Evolutionary conservation across 2,329 filamentous ascomycete species (phyloP).

Genomic region (Aspergillus oerlinghausenensis): DNA sequence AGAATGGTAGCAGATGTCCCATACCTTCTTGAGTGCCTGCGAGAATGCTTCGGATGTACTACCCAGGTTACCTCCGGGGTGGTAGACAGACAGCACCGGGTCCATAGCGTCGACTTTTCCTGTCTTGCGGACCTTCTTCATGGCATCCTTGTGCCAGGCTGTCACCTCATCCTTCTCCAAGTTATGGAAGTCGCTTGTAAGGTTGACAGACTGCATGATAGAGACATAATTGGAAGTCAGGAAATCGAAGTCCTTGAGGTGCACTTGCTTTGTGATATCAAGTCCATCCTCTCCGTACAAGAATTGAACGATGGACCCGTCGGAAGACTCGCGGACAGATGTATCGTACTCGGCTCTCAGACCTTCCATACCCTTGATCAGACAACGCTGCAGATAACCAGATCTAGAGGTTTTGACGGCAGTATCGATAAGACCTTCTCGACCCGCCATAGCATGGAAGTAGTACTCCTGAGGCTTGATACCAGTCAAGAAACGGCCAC

Average conservation of each 20-base stretch:
- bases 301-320: constrained; percentile 91
- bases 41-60: constrained; percentile 88
- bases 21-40: constrained; percentile 58
- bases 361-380: constrained; percentile 98
- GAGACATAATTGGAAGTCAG: constrained; percentile 80
- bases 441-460: constrained; percentile 98
- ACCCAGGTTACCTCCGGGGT: constrained; percentile 73
- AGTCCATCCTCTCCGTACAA: constrained; percentile 94
- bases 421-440: constrained; percentile 97
- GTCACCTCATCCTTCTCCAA: constrained; percentile 64
- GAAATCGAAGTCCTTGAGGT: constrained; percentile 86
- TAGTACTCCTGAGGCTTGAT: constrained; percentile 97
- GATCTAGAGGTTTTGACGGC: constrained; percentile 97
- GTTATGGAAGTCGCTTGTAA: constrained; percentile 51
- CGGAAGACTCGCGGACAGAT: constrained; percentile 79
- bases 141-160: constrained; percentile 59
- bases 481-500: constrained; percentile 94
- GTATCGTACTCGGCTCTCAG: constrained; percentile 88
- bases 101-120: constrained; percentile 65
- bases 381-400: constrained; percentile 90
- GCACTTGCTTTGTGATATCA: constrained; percentile 90
- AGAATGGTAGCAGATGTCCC: constrained; percentile 6
- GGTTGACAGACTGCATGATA: constrained; percentile 70
- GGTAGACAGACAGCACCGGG: constrained; percentile 67
- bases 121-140: constrained; percentile 76